phyloP scores from a whole-genome alignment of 2,329 filamentous ascomycete species.

The Gremmenia infestans region DNA sequence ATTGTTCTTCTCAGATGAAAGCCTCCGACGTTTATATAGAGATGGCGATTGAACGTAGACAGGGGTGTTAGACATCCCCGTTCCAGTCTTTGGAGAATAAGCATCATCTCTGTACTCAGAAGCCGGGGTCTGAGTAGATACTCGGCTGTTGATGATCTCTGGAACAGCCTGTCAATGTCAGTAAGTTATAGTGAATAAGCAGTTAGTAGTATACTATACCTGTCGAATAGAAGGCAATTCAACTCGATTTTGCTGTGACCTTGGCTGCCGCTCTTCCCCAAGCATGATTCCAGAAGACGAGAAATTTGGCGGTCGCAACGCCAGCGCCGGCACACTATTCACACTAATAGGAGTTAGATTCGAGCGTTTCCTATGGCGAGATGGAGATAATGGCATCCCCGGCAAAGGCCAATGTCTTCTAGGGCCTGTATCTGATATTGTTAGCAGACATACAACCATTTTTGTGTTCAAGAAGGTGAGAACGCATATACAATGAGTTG shows the following conservation, averaged over 20 bases:
- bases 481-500: not conserved
- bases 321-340: slow-evolving; percentile 14
- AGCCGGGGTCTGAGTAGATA: not conserved
- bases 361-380: slow-evolving; percentile 7
- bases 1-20: slow-evolving; percentile 13
- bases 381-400: slow-evolving; percentile 17
- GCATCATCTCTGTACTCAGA: slow-evolving; percentile 7
- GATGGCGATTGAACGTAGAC: slow-evolving; percentile 8
- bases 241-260: slow-evolving; percentile 10
- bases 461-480: not conserved
- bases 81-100: slow-evolving; percentile 6
- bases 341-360: not conserved
- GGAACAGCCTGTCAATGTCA: slow-evolving; percentile 13
- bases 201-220: slow-evolving; percentile 2
- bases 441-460: slow-evolving; percentile 11
- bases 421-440: slow-evolving; percentile 4
- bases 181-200: not conserved
- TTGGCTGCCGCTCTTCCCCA: slow-evolving; percentile 9
- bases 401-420: not conserved
- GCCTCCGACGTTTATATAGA: slow-evolving; percentile 17
- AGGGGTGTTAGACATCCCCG: not conserved
- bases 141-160: slow-evolving; percentile 7
- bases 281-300: slow-evolving; percentile 9
- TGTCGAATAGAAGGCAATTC: slow-evolving; percentile 22
- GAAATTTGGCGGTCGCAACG: slow-evolving; percentile 7